Evolutionary conservation across 2,329 filamentous ascomycete species (phyloP), one percentile per base, ranked within the genome.

Genomic region (Penicillium brasilianum): DNA sequence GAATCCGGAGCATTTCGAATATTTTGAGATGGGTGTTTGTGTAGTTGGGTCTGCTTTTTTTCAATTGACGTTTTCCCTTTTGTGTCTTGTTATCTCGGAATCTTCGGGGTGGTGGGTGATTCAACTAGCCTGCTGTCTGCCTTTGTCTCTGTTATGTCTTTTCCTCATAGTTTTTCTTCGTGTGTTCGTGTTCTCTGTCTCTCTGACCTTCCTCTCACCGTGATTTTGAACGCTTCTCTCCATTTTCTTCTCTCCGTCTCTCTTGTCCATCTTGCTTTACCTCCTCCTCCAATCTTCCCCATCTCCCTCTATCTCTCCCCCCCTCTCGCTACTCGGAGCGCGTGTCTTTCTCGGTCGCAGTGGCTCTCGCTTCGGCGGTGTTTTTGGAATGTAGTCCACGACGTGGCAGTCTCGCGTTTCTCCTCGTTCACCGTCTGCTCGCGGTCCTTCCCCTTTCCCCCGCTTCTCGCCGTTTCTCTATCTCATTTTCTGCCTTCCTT

Each of bases 71-170:
- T 71, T 70, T 70, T 66, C 66, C 66, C 48, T 46, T 62, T 50
- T 36, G n/a, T n/a, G n/a, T 56, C 59, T 56, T 72, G 66, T 72
- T 72, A 74, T 78, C 72, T 78, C 76, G 73, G 75, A 78, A 77
- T 76, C 68, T 77, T 74, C 72, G 69, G 72, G 69, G 58, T 58
- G 63, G 63, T 57, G 58, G 71, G 69, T 66, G 54, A 69, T 62
- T 67, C 70, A 50, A 32, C 46, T 34, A 48, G 52, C 53, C 59
- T 60, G 37, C 66, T 70, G 65, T 71, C 69, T 46, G n/a, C 22
- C 48, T n/a, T n/a, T 36, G 49, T 36, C 53, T 69, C 67, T 65
- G 3, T 67, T 68, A 64, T 70, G 71, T 69, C 66, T 57, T 57
- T 60, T 59, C 25, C 28, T 36, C 61, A 62, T 63, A 48, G 22